A percentile compares a stretch with the other conserved stretches of the same genome.
These are phyloP conservation scores for Beta lomatogona DNA, from an alignment of 179 eudicot genomes.

Conservation along the genomic window DNA sequence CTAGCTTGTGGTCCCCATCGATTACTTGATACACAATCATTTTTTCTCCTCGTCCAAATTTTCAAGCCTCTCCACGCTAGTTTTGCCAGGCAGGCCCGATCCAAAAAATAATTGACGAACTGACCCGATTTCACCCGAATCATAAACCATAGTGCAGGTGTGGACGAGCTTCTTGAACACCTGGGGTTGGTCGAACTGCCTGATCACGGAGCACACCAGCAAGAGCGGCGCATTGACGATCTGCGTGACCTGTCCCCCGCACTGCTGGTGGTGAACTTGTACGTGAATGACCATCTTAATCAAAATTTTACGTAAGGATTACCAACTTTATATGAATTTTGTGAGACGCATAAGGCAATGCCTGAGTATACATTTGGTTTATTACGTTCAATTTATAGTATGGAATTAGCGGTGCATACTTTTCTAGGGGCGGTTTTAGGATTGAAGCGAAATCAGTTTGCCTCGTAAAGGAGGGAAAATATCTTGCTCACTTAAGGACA, in stretches of 20 bases:
- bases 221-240: conserved; percentile 20
- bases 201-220: conserved; percentile 19
- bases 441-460: neutral
- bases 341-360: too few relatives aligned
- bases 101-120: neutral
- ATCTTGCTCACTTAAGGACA: neutral
- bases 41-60: conserved; percentile 8
- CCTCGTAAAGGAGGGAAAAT: neutral
- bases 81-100: conserved; percentile 13
- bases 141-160: conserved; percentile 4
- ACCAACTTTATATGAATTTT: too few relatives aligned
- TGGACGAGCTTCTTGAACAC: conserved; percentile 1
- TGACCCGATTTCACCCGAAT: conserved; percentile 13
- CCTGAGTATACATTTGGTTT: too few relatives aligned
- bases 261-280: neutral
- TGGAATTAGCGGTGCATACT: neutral
- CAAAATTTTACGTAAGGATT: neutral
- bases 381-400: neutral
- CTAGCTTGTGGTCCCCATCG: conserved; percentile 23
- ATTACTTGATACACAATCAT: conserved; percentile 19
- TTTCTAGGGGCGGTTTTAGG: neutral
- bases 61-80: conserved; percentile 20
- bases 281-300: neutral
- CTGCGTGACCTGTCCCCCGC: neutral
- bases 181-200: conserved; percentile 21